These are phyloP conservation scores for Monilinia fructicola DNA, from an alignment of 2,329 filamentous ascomycete genomes.

Conservation along the genomic window DNA sequence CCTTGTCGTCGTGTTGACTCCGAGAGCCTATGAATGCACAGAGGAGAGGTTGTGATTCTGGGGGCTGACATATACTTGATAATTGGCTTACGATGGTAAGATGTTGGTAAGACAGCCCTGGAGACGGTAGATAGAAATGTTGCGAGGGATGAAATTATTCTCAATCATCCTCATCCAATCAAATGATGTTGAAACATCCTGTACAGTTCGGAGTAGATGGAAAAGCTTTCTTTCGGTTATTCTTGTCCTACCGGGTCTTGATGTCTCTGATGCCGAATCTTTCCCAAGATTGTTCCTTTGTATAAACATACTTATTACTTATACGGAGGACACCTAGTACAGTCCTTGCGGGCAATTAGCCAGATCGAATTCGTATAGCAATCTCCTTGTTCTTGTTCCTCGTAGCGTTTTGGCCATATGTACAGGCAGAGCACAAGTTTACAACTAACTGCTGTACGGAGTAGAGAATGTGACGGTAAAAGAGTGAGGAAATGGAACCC, in stretches of 20 bases:
- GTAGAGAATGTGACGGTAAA: not conserved
- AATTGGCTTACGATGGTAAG: too few relatives aligned
- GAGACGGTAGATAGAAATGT: not conserved
- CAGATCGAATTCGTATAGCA: constrained; percentile 5
- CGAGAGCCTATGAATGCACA: constrained; percentile 11
- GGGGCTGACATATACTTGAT: not conserved
- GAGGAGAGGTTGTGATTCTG: constrained; percentile 10
- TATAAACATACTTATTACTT: not conserved
- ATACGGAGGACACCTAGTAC: not conserved
- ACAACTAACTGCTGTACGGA: not conserved
- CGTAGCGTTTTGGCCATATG: not conserved
- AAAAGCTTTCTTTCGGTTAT: not conserved
- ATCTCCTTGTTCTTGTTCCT: constrained; percentile 6
- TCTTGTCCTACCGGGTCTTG: not conserved
- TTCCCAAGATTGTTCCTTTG: constrained; percentile 9
- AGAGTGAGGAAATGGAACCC: not conserved
- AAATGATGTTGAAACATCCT: not conserved
- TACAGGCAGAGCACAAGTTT: too few relatives aligned
- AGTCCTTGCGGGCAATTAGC: too few relatives aligned
- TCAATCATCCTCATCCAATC: not conserved
- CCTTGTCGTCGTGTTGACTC: constrained; percentile 18
- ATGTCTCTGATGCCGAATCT: not conserved
- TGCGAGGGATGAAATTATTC: not conserved
- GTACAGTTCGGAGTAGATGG: not conserved
- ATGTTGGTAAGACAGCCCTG: constrained; percentile 9